phyloP scores from a whole-genome alignment of 164 flowering plant genomes.

The Nymphaea colorata region DNA sequence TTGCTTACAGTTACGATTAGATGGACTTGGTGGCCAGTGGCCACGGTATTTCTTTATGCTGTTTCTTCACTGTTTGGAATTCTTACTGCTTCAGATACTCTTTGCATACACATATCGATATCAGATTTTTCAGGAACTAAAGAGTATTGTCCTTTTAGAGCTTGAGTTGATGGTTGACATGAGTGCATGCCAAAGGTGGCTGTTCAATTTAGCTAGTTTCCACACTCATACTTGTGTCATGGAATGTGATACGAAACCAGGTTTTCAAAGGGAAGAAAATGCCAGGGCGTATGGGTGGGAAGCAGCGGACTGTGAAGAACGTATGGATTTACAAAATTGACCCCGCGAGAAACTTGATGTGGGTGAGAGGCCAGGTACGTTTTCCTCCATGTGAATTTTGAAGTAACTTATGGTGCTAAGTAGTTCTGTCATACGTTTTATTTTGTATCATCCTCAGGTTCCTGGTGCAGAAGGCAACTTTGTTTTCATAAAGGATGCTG shows the following conservation, averaged over 20 bases:
- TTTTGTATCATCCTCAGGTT: constrained; percentile 34
- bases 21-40: too few species aligned
- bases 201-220: too few species aligned
- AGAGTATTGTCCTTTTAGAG: not conserved
- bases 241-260: constrained; percentile 15
- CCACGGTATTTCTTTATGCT: not conserved
- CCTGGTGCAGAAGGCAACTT: constrained; percentile 94
- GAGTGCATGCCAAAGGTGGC: too few species aligned
- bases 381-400: constrained; percentile 1
- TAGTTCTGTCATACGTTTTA: not conserved
- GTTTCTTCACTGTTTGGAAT: not conserved
- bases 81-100: not conserved
- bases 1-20: too few species aligned
- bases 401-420: not conserved
- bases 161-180: not conserved
- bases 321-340: constrained; percentile 93
- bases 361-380: constrained; percentile 89
- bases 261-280: constrained; percentile 85
- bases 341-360: constrained; percentile 78
- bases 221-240: too few species aligned
- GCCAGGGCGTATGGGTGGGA: constrained; percentile 95
- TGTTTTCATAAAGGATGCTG: constrained; percentile 79
- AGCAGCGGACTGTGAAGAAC: constrained; percentile 71
- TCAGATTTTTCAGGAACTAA: too few species aligned
- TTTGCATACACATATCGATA: not conserved